Evolutionary conservation across 441 rosid species (phyloP).

Genomic region (Geranium incanum): DNA sequence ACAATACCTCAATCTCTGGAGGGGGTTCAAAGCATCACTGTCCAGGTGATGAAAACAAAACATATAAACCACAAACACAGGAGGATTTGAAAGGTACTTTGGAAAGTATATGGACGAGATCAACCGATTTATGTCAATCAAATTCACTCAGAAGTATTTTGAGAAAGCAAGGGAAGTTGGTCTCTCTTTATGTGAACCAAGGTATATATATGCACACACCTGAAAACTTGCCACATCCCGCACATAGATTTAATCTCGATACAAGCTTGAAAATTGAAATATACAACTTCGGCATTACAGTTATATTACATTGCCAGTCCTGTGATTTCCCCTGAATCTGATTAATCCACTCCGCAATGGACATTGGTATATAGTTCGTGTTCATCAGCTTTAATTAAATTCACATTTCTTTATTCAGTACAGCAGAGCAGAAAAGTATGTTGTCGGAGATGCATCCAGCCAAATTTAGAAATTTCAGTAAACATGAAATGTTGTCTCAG

Average conservation of each 20-base stretch:
- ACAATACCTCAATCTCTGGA: slow-evolving; percentile 42
- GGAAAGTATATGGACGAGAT: slow-evolving; percentile 66
- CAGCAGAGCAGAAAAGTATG: neutral
- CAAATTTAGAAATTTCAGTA: no score
- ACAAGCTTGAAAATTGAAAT: neutral
- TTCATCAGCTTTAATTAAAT: neutral
- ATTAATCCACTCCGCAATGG: neutral
- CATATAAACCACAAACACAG: slow-evolving; percentile 26
- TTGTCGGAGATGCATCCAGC: neutral
- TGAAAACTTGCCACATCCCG: neutral
- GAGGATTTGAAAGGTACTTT: slow-evolving; percentile 42
- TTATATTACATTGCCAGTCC: neutral
- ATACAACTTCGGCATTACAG: neutral
- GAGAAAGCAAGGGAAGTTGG: slow-evolving; percentile 61
- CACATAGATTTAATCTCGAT: neutral
- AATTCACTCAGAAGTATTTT: slow-evolving; percentile 65
- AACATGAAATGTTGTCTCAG: neutral
- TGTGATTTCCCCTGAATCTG: neutral
- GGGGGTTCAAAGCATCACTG: slow-evolving; percentile 41
- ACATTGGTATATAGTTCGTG: neutral
- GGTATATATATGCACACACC: slow-evolving; percentile 34
- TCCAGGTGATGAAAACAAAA: slow-evolving; percentile 37
- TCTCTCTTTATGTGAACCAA: slow-evolving; percentile 56
- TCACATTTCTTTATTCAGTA: neutral
- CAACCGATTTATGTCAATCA: slow-evolving; percentile 54